Percentiles rank a stretch among this genome's conserved stretches.
Conservation (phyloP, 2,329 filamentous ascomycete genomes). For the Penicillium sp. region DNA sequence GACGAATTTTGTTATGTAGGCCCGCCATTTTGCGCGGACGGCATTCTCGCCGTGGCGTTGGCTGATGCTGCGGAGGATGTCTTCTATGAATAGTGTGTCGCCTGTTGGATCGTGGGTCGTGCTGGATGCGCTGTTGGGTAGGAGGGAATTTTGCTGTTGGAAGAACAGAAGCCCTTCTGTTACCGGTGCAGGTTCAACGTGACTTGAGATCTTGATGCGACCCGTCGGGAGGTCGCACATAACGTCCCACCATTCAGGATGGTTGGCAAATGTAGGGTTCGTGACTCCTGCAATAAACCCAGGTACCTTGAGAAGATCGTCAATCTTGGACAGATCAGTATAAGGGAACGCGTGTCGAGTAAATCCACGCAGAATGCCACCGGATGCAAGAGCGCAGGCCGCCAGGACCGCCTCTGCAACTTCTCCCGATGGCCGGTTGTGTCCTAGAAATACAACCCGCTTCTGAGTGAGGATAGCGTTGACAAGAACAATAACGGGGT, state of each 20-base stretch:
- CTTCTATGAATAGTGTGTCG: conserved; percentile 83
- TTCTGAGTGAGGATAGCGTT: conserved; percentile 97
- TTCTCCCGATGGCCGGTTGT: conserved; percentile 91
- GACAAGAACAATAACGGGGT: conserved; percentile 90
- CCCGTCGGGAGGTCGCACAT: conserved; percentile 90
- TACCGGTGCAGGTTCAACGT: conserved; percentile 73
- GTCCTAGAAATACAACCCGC: conserved; percentile 89
- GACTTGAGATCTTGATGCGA: conserved; percentile 88
- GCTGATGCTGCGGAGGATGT: conserved; percentile 77
- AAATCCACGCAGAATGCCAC: conserved; percentile 88
- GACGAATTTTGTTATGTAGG: conserved; percentile 92
- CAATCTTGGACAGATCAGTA: conserved; percentile 95
- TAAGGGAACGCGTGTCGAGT: conserved; percentile 96
- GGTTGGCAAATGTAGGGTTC: conserved; percentile 91
- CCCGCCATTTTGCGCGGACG: conserved; percentile 86
- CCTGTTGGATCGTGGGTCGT: conserved; percentile 68
- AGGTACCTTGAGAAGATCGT: conserved; percentile 90
- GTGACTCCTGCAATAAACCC: conserved; percentile 98
- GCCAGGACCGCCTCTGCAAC: conserved; percentile 97
- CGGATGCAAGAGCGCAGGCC: conserved; percentile 90
- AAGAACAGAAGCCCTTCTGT: conserved; percentile 88
- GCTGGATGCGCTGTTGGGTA: conserved; percentile 26
- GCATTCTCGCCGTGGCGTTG: conserved; percentile 85
- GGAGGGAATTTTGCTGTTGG: conserved; percentile 62
- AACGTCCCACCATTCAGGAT: conserved; percentile 97